A percentile compares a stretch with the other conserved stretches of the same genome.
Evolutionary conservation across 805 yeast species (phyloP).

Genomic region (Metschnikowia gelsemii): DNA sequence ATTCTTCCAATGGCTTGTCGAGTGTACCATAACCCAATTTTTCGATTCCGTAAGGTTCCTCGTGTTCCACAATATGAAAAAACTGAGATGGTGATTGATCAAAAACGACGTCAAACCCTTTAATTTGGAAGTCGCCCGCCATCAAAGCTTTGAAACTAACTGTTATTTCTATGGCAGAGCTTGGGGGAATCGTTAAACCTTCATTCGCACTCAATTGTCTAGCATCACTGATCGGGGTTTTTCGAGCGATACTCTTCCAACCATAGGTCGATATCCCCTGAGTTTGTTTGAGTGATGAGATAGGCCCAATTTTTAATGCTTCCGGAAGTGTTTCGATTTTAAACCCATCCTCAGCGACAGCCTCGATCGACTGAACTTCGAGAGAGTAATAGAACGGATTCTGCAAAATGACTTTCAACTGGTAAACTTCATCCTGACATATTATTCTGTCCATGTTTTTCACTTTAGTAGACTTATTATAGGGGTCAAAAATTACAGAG

Average conservation of each 20-base stretch:
- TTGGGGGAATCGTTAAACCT: slow-evolving; percentile 27
- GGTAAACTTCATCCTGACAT: slow-evolving; percentile 53
- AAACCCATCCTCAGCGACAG: slow-evolving; percentile 33
- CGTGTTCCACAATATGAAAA: slow-evolving; percentile 42
- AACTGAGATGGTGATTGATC: slow-evolving; percentile 49
- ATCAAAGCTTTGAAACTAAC: slow-evolving; percentile 49
- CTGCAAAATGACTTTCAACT: slow-evolving; percentile 56
- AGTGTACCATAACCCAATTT: slow-evolving; percentile 10
- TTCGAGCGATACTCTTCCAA: slow-evolving; percentile 3
- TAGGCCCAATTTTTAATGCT: slow-evolving; percentile 1
- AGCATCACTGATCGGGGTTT: neutral
- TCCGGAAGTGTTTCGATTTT: slow-evolving; percentile 27
- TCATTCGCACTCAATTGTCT: neutral
- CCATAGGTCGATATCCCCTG: slow-evolving; percentile 1
- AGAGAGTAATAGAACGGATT: slow-evolving; percentile 81
- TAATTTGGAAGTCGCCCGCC: slow-evolving; percentile 49
- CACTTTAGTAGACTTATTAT: slow-evolving; percentile 22
- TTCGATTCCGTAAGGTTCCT: slow-evolving; percentile 17
- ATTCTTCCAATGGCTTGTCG: neutral
- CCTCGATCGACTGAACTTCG: slow-evolving; percentile 49
- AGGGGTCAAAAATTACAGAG: slow-evolving; percentile 52
- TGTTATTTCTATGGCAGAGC: slow-evolving; percentile 35
- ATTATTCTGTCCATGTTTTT: slow-evolving; percentile 50
- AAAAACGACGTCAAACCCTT: slow-evolving; percentile 51
- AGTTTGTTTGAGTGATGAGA: slow-evolving; percentile 2